These are phyloP conservation scores for Rhodomyrtus psidioides DNA, from an alignment of 441 rosid species.

Conservation along the genomic window DNA sequence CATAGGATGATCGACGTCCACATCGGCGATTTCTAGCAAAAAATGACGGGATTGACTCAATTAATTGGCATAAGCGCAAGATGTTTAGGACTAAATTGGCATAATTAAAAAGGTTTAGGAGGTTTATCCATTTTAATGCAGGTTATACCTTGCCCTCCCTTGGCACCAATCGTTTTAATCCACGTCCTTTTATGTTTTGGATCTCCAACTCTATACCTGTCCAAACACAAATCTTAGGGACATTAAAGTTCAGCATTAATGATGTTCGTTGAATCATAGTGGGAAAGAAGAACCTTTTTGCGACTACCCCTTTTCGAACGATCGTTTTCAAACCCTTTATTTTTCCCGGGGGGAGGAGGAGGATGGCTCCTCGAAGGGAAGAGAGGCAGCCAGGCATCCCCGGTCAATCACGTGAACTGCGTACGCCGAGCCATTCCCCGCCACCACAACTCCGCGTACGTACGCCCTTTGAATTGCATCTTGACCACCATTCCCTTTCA, in stretches of 20 bases:
- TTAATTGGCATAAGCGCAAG: no score
- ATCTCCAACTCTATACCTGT: not conserved
- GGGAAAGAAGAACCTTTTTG: not conserved
- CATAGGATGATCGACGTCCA: no score
- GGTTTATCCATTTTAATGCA: not conserved
- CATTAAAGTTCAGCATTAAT: not conserved
- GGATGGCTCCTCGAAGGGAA: not conserved
- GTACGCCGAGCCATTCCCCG: not conserved
- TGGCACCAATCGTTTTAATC: not conserved
- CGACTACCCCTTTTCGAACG: not conserved
- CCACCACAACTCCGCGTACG: no score
- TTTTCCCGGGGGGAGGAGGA: rapidly evolving
- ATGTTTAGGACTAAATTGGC: no score
- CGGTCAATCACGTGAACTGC: not conserved
- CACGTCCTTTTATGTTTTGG: not conserved
- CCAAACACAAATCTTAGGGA: not conserved
- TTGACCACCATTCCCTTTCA: not conserved
- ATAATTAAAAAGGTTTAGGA: no score
- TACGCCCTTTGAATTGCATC: not conserved
- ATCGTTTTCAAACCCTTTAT: not conserved
- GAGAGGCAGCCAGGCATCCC: not conserved
- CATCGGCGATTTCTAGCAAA: no score
- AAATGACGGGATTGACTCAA: no score
- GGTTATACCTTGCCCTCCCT: not conserved
- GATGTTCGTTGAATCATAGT: not conserved